Evolutionary conservation across 2,329 filamentous ascomycete genomes (phyloP).

Genomic region (Trichoderma atrobrunneum): DNA sequence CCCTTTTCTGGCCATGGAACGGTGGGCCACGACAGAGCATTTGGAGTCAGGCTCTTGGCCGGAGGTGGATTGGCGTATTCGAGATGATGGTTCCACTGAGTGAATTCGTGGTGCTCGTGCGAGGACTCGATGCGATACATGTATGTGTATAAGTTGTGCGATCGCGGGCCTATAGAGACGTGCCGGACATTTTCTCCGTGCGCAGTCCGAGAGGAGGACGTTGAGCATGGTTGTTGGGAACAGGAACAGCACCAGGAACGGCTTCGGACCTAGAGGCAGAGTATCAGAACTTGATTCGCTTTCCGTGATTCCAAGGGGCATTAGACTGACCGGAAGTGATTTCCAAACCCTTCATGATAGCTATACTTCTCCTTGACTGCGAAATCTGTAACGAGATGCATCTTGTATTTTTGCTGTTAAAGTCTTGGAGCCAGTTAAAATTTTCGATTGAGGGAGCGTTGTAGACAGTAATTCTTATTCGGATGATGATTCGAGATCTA

Average conservation of each 20-base stretch:
- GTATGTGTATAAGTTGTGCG: background rate
- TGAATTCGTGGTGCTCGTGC: background rate
- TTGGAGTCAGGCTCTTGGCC: background rate
- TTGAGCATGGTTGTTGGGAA: background rate
- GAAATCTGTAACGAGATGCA: background rate
- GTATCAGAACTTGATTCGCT: background rate
- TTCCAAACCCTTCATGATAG: background rate
- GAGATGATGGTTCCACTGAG: background rate
- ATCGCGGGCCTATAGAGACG: background rate
- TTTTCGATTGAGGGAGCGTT: background rate
- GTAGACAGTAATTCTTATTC: background rate
- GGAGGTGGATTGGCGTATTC: background rate
- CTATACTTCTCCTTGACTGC: background rate
- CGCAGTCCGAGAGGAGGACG: background rate
- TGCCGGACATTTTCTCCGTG: background rate
- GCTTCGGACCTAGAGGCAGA: background rate
- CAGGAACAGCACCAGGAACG: background rate
- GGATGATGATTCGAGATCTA: background rate
- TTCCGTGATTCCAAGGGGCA: background rate
- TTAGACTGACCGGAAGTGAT: background rate
- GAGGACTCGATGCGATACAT: background rate
- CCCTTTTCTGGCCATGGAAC: background rate
- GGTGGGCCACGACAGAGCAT: background rate
- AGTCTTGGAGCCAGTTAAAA: background rate
- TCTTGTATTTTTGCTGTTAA: background rate